A percentile compares a stretch with the other conserved stretches of the same genome.
Conservation (phyloP, 495 filamentous ascomycete species). For the Penicillium arizonense region DNA sequence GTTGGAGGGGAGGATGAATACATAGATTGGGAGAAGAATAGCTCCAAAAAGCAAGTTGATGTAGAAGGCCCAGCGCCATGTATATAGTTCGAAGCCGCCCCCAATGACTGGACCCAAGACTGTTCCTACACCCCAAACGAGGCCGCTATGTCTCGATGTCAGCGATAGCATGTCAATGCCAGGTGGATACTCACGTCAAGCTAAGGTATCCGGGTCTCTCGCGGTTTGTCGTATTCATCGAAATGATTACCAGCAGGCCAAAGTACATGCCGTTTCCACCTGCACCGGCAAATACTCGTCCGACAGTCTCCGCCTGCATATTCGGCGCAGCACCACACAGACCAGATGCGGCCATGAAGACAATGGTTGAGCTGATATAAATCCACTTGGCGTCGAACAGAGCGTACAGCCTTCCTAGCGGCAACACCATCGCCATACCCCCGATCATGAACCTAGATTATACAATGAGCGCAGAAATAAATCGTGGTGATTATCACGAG, state of each 20-base stretch:
- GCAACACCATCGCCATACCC: constrained; percentile 10
- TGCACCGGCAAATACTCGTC: constrained; percentile 36
- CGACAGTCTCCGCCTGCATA: constrained; percentile 48
- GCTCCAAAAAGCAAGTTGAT: constrained; percentile 57
- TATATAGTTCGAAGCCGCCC: constrained; percentile 34
- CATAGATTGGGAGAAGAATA: constrained; percentile 49
- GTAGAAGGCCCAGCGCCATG: constrained; percentile 44
- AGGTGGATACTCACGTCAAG: constrained; percentile 15
- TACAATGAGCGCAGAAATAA: constrained; percentile 35
- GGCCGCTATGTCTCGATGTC: constrained; percentile 4
- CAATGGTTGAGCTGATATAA: constrained; percentile 40
- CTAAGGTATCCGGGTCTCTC: constrained; percentile 51
- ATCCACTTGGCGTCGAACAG: constrained; percentile 53
- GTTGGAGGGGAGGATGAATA: constrained; percentile 50
- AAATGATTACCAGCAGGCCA: constrained; percentile 44
- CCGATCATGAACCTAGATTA: constrained; percentile 37
- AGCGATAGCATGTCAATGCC: neutral
- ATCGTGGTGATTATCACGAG: constrained; percentile 9
- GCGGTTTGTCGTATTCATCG: constrained; percentile 36
- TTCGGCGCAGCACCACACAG: constrained; percentile 51
- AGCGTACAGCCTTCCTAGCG: constrained; percentile 39
- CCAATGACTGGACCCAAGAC: constrained; percentile 42
- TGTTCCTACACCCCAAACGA: constrained; percentile 47
- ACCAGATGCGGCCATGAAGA: constrained; percentile 49
- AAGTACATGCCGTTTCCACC: constrained; percentile 54